A percentile compares a stretch with the other conserved stretches of the same genome.
Conservation (phyloP, 495 filamentous ascomycete genomes). For the Aspergillus wentii region DNA sequence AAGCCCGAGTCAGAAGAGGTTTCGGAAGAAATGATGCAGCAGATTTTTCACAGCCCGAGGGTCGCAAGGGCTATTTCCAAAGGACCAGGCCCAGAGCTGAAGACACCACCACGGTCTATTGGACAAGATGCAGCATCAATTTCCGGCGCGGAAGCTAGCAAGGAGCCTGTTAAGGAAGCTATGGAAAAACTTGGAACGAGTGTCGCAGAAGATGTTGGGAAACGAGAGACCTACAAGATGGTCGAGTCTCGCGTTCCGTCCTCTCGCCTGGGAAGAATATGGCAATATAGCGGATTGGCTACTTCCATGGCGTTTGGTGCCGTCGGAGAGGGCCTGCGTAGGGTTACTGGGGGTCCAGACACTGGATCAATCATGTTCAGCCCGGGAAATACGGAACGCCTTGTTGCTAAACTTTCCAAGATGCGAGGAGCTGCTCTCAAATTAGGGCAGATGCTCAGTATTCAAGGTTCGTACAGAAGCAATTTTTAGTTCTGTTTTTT, state of each 20-base stretch:
- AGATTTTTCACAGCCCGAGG: conserved; percentile 56
- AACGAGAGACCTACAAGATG: conserved; percentile 57
- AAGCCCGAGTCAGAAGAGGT: conserved; percentile 25
- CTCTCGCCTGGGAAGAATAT: conserved; percentile 76
- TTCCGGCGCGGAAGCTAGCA: not conserved
- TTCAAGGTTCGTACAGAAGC: conserved; percentile 59
- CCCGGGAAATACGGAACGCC: conserved; percentile 80
- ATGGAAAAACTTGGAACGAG: conserved; percentile 15
- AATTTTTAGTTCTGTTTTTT: not conserved
- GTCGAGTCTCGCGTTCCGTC: conserved; percentile 88
- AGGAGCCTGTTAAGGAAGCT: conserved; percentile 3
- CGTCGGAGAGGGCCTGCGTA: conserved; percentile 73
- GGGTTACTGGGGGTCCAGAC: conserved; percentile 56
- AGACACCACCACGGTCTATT: not conserved
- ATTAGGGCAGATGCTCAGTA: conserved; percentile 93
- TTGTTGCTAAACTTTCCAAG: conserved; percentile 85
- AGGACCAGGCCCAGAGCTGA: conserved; percentile 14
- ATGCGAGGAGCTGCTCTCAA: conserved; percentile 99
- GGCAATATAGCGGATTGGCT: conserved; percentile 91
- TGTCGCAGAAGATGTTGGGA: conserved; percentile 17
- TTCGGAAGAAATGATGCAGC: conserved; percentile 53
- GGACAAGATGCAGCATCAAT: not conserved
- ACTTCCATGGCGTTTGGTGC: conserved; percentile 96
- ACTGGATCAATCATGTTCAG: conserved; percentile 82
- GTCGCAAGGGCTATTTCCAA: conserved; percentile 51